Evolutionary conservation across 352 stramenopile species (phyloP), one percentile per base, ranked within the genome.

Genomic region (Phytophthora tubulina): DNA sequence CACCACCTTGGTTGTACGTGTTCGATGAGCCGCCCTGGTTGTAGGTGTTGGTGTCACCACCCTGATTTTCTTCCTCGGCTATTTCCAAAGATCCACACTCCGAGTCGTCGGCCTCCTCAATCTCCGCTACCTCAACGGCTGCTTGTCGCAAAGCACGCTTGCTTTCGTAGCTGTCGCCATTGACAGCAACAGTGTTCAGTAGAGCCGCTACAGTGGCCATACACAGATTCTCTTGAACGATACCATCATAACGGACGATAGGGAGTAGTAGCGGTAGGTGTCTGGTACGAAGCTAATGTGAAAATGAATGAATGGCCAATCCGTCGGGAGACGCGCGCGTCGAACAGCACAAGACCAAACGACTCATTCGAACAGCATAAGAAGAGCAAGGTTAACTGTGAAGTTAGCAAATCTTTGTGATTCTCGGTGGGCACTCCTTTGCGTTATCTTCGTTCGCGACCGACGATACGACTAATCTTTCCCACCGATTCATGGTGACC

Each of bases 31-130:
- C 38, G 13, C 38, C 53, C 15, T 61, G 35, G 27, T 61, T 61
- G 13, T 11, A 51, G 5, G 27, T 61, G 39, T 68, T 68, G 39
- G 9, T 17, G 6, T 33, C 32, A 4, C 38, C 48, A 3, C 4
- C 6, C 41, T 46, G 41, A 4, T 31, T 58, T 39, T 73, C 32
- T 27, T 62, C 51, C 17, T 67, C 58, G 0, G 49, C 65, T 41
- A 67, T 73, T n/a, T 67, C 57, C 9, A 71, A 44, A 15, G 63
- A 65, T 4, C 58, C 65, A 44, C 56, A 71, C 36, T 71, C 63
- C 15, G 63, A 70, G 59, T 68, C 60, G 32, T 70, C 50, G 14
- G 31, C 60, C 44, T 60, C 50, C 15, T 70, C 63, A 10, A 38
- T 35, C n/a, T 70, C 63, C 8, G 30, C 45, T 2, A 52, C 30